Evolutionary conservation across 2,329 filamentous ascomycete genomes (phyloP).

Genomic region (Basipetospora chlamydospora): DNA sequence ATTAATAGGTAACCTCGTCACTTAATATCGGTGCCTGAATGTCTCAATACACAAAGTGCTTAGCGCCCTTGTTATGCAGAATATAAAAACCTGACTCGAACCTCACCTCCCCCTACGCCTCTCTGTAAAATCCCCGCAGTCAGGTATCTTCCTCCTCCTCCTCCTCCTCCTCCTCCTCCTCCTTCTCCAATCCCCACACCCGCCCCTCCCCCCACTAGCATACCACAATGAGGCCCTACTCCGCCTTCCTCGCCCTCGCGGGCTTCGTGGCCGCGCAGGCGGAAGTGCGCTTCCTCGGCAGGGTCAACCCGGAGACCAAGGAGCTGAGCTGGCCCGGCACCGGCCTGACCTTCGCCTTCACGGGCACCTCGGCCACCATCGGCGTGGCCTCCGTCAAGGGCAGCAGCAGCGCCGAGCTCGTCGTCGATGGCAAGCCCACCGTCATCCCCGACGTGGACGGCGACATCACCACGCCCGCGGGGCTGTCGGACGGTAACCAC

Average conservation of each 20-base stretch:
- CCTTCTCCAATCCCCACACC: no score
- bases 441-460: constrained; percentile 16
- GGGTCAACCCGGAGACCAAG: constrained; percentile 25
- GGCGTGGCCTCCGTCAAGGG: constrained; percentile 16
- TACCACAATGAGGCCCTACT: background rate
- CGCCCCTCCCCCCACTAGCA: no score
- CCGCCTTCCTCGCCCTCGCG: background rate
- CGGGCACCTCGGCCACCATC: constrained; percentile 23
- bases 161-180: no score
- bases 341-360: constrained; percentile 25
- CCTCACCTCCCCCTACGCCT: no score
- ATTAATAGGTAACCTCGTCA: no score
- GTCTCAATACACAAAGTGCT: no score
- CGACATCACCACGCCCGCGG: constrained; percentile 16
- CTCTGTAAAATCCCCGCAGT: no score
- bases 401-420: constrained; percentile 18
- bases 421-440: constrained; percentile 17
- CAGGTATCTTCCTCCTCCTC: no score
- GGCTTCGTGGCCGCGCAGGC: background rate
- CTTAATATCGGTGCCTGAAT: no score
- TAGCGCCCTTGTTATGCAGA: no score
- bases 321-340: constrained; percentile 30
- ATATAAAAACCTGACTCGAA: no score
- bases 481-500: constrained; percentile 18
- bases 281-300: constrained; percentile 16